A percentile compares a stretch with the other conserved stretches of the same genome.
Conservation (phyloP, 176 grass and related monocot genomes). For the Oryza meridionalis region DNA sequence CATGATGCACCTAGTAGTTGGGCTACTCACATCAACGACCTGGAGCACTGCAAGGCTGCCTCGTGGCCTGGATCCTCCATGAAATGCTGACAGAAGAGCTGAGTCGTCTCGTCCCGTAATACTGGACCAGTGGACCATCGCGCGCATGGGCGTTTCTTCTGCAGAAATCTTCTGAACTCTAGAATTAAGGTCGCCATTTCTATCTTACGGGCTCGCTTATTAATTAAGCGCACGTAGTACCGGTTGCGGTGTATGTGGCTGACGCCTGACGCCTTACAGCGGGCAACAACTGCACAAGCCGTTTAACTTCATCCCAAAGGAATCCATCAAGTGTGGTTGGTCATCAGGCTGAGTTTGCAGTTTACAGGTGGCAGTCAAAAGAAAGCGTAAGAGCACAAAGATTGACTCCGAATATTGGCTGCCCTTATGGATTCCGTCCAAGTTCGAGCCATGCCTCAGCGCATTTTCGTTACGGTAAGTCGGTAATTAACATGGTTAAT, state of each 20-base stretch:
- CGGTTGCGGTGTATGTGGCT: neutral
- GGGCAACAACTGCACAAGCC: too few relatives aligned
- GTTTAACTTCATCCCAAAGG: neutral
- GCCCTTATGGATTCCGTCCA: neutral
- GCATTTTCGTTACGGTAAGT: too few relatives aligned
- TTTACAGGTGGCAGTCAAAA: neutral
- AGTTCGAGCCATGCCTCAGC: neutral
- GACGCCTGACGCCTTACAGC: too few relatives aligned
- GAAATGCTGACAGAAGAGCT: neutral
- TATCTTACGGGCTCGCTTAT: neutral
- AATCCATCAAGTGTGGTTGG: neutral
- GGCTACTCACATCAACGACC: neutral
- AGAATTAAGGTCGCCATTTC: neutral
- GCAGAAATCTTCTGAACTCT: neutral
- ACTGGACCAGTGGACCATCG: neutral
- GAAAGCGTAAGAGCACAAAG: neutral
- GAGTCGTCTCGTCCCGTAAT: neutral
- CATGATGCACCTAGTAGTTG: conserved; percentile 1
- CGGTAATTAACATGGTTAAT: too few relatives aligned
- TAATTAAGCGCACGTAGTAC: neutral
- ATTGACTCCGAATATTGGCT: neutral
- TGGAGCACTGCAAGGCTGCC: neutral
- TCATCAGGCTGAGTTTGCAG: neutral
- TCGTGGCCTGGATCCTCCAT: neutral
- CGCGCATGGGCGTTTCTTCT: neutral